Evolutionary conservation across 257 asterid genomes (phyloP).

Genomic region (Gentiana macrophylla): DNA sequence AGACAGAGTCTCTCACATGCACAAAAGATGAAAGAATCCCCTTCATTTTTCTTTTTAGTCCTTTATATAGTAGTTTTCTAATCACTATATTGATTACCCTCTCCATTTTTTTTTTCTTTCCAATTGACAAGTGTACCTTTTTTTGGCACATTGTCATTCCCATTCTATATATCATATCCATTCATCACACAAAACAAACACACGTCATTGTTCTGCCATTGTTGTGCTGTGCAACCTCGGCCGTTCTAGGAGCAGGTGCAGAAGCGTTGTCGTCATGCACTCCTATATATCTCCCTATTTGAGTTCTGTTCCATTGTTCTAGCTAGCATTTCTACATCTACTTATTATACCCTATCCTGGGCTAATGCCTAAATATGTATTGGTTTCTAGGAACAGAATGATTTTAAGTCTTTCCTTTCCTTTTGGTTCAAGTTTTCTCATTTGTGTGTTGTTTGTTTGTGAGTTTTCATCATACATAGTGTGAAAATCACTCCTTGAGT

Average conservation of each 20-base stretch:
- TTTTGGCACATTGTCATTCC: constrained; percentile 41
- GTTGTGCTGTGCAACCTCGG: constrained; percentile 74
- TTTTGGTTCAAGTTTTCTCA: neutral
- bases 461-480: constrained; percentile 45
- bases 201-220: constrained; percentile 10
- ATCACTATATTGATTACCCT: constrained; percentile 6
- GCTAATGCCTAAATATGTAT: constrained; percentile 18
- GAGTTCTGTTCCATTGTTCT: constrained; percentile 11
- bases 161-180: neutral
- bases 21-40: constrained; percentile 13
- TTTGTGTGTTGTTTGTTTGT: constrained; percentile 8
- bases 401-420: constrained; percentile 18
- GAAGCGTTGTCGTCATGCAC: constrained; percentile 67
- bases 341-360: constrained; percentile 13
- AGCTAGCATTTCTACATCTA: constrained; percentile 18
- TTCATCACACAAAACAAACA: neutral
- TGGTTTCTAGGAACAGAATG: constrained; percentile 32
- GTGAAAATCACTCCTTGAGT: constrained; percentile 48
- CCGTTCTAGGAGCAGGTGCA: constrained; percentile 52
- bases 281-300: neutral
- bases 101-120: constrained; percentile 21
- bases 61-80: constrained; percentile 1
- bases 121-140: constrained; percentile 69
- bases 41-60: constrained; percentile 1
- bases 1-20: neutral